These are phyloP conservation scores for Keqinozyma sinolaborantium DNA, from an alignment of 1,139 yeast species.

Conservation along the genomic window DNA sequence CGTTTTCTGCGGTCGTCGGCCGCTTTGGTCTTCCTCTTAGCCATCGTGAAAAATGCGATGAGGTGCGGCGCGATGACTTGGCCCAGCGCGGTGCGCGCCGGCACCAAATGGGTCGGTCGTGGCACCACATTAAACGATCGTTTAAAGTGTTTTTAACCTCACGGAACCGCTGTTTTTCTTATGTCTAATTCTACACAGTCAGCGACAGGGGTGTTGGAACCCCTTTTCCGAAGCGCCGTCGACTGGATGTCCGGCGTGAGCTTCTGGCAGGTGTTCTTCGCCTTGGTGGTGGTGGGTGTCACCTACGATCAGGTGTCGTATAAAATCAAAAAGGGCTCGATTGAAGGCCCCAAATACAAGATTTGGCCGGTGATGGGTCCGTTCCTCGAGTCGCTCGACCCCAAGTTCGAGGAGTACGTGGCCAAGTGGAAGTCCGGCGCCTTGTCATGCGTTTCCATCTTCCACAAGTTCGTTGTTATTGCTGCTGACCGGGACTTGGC, in stretches of 20 bases:
- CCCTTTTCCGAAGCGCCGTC: neutral
- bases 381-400: conserved; percentile 90
- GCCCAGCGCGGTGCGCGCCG: conserved; percentile 1
- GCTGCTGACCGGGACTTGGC: conserved; percentile 90
- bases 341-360: conserved; percentile 86
- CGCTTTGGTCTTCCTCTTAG: conserved; percentile 48
- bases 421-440: conserved; percentile 96
- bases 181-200: neutral
- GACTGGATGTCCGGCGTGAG: conserved; percentile 1
- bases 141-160: too few relatives aligned
- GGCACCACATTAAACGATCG: neutral
- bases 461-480: conserved; percentile 95
- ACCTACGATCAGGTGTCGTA: conserved; percentile 81
- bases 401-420: conserved; percentile 89
- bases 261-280: conserved; percentile 44
- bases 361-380: conserved; percentile 97
- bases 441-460: conserved; percentile 90
- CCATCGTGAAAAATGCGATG: conserved; percentile 7
- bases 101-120: neutral
- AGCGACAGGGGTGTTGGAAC: neutral
- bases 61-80: conserved; percentile 4
- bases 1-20: conserved; percentile 49
- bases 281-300: conserved; percentile 49
- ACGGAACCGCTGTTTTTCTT: too few relatives aligned
- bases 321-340: conserved; percentile 73